phyloP scores from a whole-genome alignment of 225 moss, liverwort and hornwort genomes.

The Anthoceros angustus region DNA sequence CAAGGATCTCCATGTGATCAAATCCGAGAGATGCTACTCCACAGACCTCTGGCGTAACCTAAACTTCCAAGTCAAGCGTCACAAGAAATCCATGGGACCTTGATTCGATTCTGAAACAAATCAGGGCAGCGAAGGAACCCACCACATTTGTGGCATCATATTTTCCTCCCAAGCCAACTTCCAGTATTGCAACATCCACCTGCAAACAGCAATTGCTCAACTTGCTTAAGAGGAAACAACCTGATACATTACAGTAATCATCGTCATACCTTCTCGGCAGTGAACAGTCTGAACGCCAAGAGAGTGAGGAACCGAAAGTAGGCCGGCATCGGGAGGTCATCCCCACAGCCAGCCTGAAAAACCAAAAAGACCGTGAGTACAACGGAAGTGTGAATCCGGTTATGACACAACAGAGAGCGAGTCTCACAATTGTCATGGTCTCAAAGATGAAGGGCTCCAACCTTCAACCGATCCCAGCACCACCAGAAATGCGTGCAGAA shows the following conservation, averaged over 20 bases:
- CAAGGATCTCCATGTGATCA: slow-evolving; percentile 96
- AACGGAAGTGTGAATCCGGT: not conserved
- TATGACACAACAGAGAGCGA: too few relatives aligned
- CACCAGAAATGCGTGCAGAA: slow-evolving; percentile 82
- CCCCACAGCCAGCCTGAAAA: slow-evolving; percentile 18
- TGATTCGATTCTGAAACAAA: not conserved
- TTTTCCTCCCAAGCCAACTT: slow-evolving; percentile 97
- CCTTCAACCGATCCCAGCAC: slow-evolving; percentile 89
- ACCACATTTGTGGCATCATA: slow-evolving; percentile 96
- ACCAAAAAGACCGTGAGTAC: not conserved
- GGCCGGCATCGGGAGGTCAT: slow-evolving; percentile 42
- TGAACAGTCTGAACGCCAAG: slow-evolving; percentile 60
- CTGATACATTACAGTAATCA: not conserved
- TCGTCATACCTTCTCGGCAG: slow-evolving; percentile 33
- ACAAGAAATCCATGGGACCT: not conserved
- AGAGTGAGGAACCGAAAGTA: slow-evolving; percentile 95
- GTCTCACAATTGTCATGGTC: not conserved
- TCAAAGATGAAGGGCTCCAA: slow-evolving; percentile 5
- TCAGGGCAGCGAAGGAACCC: slow-evolving; percentile 16
- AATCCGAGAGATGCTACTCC: slow-evolving; percentile 93
- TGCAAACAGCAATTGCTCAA: slow-evolving; percentile 17
- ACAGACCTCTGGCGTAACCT: slow-evolving; percentile 66
- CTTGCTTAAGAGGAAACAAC: not conserved
- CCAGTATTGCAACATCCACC: slow-evolving; percentile 97
- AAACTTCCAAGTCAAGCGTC: slow-evolving; percentile 31